A percentile compares a stretch with the other conserved stretches of the same genome.
Evolutionary conservation across 306 rosid species (phyloP).

Genomic region (Malus sieversii): DNA sequence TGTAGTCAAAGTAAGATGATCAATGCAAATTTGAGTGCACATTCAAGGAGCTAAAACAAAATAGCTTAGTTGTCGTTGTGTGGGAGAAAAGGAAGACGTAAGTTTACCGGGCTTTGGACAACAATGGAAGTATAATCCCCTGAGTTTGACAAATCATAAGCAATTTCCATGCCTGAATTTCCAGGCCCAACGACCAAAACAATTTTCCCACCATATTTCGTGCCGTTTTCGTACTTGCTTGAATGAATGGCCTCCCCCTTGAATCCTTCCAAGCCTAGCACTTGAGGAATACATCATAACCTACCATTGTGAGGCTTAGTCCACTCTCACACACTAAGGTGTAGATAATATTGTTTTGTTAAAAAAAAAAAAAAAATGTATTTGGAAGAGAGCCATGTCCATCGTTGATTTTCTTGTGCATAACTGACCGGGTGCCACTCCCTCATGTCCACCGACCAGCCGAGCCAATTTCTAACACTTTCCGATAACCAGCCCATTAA

Average conservation of each 20-base stretch:
- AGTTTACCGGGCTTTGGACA: conserved; percentile 38
- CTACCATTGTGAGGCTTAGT: neutral
- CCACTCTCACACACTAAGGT: too few species aligned
- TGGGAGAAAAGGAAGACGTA: neutral
- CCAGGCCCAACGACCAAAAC: conserved; percentile 34
- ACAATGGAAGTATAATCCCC: neutral
- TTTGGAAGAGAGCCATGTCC: too few species aligned
- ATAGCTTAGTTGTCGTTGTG: neutral
- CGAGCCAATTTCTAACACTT: too few species aligned
- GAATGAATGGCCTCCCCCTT: neutral
- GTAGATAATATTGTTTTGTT: too few species aligned
- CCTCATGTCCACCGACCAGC: too few species aligned
- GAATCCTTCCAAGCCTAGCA: conserved; percentile 20
- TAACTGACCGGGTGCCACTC: too few species aligned
- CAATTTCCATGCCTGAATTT: conserved; percentile 33
- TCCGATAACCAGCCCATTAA: too few species aligned
- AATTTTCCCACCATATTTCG: neutral
- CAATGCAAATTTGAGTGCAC: too few species aligned
- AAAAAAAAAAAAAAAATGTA: too few species aligned
- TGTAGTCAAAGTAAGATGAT: too few species aligned
- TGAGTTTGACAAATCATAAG: neutral
- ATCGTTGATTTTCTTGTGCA: too few species aligned
- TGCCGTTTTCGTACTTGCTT: neutral
- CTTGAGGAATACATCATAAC: neutral
- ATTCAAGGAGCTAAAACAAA: too few species aligned